Evolutionary conservation across 73 alveolate genomes (phyloP).

Genomic region (Paramecium primaurelia): DNA sequence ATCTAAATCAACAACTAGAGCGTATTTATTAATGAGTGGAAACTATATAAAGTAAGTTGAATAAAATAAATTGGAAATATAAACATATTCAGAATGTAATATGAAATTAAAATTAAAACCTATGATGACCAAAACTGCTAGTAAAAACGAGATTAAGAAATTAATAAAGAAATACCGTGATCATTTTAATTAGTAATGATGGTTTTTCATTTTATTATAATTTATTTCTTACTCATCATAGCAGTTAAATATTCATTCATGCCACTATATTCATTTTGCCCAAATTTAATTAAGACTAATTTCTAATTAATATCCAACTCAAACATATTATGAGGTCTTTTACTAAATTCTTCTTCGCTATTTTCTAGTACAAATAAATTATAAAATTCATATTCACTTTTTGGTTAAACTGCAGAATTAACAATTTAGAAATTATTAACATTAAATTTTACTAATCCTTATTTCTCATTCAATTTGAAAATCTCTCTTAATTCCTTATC

Average conservation of each 20-base stretch:
- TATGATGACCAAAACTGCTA: slow-evolving; percentile 34
- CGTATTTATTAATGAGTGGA: not conserved
- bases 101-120: slow-evolving; percentile 44
- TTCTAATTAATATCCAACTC: not conserved
- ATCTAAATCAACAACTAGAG: slow-evolving; percentile 25
- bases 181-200: slow-evolving; percentile 19
- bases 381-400: not conserved
- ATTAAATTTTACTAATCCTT: not conserved
- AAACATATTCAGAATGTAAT: slow-evolving; percentile 13
- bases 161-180: slow-evolving; percentile 18
- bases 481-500: not conserved
- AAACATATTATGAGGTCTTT: not conserved
- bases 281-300: not conserved
- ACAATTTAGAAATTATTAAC: not conserved
- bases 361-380: not conserved
- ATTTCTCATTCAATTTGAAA: not conserved
- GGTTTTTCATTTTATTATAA: not conserved
- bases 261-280: not conserved
- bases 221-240: slow-evolving; percentile 1
- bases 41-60: not conserved
- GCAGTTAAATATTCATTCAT: slow-evolving; percentile 6
- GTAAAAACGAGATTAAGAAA: slow-evolving; percentile 31
- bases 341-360: not conserved
- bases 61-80: slow-evolving; percentile 11
- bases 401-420: not conserved